Conservation (phyloP, 257 asterid genomes). For the Scutellaria galericulata region DNA sequence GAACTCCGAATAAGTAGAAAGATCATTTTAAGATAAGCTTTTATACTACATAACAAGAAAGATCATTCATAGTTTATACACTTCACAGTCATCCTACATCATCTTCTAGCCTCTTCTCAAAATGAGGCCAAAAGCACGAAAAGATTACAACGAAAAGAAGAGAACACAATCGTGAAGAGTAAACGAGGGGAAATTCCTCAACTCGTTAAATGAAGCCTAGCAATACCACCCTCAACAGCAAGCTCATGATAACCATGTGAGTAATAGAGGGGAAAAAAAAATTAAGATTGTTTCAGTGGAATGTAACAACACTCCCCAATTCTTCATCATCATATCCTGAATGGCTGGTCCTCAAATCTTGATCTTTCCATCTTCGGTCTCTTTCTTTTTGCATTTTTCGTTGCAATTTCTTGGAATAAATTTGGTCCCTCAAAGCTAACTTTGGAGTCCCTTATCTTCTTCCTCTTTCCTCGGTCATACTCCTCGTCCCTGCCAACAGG, state of each 20-base stretch:
- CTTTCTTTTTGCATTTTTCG: conserved; percentile 49
- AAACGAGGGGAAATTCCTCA: background rate
- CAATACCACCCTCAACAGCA: conserved; percentile 21
- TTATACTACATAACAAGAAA: conserved; percentile 8
- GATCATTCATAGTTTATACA: conserved; percentile 3
- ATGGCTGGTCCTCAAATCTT: conserved; percentile 55
- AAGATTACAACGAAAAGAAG: conserved; percentile 10
- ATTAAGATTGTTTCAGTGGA: conserved; percentile 13
- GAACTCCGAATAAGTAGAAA: background rate
- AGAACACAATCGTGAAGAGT: background rate
- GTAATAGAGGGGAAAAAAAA: background rate
- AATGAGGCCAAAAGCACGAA: conserved; percentile 39
- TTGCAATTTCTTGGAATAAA: conserved; percentile 76
- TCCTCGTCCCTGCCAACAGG: conserved; percentile 80
- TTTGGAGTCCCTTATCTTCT: conserved; percentile 66
- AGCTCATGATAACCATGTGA: background rate
- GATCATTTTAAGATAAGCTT: background rate
- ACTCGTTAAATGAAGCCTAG: background rate
- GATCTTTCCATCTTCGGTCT: conserved; percentile 48
- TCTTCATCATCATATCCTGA: conserved; percentile 56
- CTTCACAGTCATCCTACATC: conserved; percentile 9
- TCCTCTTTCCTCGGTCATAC: conserved; percentile 90
- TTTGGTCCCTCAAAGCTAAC: conserved; percentile 65
- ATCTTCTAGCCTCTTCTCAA: conserved; percentile 39
- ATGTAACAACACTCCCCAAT: background rate